These are phyloP conservation scores for Arthrobotrys conoides DNA, from an alignment of 2,329 filamentous ascomycete species.

Conservation along the genomic window DNA sequence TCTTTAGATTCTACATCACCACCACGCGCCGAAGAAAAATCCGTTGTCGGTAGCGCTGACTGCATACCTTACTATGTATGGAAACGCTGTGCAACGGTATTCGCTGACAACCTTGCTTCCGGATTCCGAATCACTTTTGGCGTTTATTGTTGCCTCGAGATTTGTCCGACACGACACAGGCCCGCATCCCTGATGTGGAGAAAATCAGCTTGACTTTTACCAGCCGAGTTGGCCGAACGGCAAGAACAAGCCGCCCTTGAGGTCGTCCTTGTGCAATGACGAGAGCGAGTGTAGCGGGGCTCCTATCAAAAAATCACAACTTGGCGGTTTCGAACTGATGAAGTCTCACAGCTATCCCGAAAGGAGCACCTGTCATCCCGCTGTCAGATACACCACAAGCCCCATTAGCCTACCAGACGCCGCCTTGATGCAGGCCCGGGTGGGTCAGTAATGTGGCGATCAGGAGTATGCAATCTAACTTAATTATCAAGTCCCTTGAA, in stretches of 20 bases:
- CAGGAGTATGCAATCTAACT: conserved; percentile 59
- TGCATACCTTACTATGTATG: conserved; percentile 10
- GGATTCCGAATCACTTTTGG: conserved; percentile 24
- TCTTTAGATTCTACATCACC: conserved; percentile 38
- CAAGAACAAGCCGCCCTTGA: conserved; percentile 18
- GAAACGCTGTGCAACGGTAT: conserved; percentile 4
- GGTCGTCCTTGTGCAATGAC: conserved; percentile 25
- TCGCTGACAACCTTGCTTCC: conserved; percentile 14
- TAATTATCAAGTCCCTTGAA: conserved; percentile 42
- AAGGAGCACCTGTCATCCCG: conserved; percentile 52
- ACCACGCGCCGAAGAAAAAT: conserved; percentile 20
- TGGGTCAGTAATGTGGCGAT: conserved; percentile 56
- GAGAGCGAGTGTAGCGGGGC: conserved; percentile 8
- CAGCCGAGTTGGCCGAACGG: conserved; percentile 37
- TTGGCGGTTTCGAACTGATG: conserved; percentile 60
- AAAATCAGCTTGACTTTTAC: conserved; percentile 20
- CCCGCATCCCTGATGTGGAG: background rate
- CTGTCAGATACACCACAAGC: conserved; percentile 24
- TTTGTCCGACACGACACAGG: background rate
- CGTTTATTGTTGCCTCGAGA: conserved; percentile 43
- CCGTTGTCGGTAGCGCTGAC: conserved; percentile 4
- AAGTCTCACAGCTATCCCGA: conserved; percentile 32
- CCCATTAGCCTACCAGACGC: conserved; percentile 41
- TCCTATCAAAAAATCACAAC: conserved; percentile 34
- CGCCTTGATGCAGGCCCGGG: background rate